These are phyloP conservation scores for Linnemannia hyalina DNA, from an alignment of 192 early-diverging fungal species.

Conservation along the genomic window DNA sequence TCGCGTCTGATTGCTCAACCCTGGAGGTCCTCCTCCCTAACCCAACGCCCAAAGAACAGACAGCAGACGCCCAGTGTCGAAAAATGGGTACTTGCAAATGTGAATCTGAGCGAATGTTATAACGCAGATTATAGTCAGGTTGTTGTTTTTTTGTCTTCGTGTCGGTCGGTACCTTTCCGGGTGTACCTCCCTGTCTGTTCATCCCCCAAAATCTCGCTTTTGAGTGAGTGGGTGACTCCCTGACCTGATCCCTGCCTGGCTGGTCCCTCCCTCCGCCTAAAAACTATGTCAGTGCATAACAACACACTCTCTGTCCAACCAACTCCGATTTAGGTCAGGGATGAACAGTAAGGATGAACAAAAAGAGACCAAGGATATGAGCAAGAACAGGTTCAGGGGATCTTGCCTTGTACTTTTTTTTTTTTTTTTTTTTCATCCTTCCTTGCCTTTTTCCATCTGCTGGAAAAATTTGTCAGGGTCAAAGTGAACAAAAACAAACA, in stretches of 20 bases:
- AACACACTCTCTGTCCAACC: too few relatives aligned
- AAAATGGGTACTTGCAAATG: neutral
- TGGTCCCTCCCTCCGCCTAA: neutral
- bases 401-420: neutral
- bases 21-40: neutral
- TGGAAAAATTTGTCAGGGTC: neutral
- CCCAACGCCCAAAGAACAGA: neutral
- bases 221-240: neutral
- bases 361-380: neutral
- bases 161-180: neutral
- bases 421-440: neutral
- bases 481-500: neutral
- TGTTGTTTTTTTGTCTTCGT: neutral
- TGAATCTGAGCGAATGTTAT: neutral
- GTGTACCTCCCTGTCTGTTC: neutral
- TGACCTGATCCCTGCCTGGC: neutral
- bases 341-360: neutral
- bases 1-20: neutral
- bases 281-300: neutral
- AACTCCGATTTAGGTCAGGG: neutral
- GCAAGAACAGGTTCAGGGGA: neutral
- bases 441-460: neutral
- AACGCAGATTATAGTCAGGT: neutral
- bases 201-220: too few relatives aligned
- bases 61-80: neutral